Evolutionary conservation across 805 yeast genomes (phyloP).

Genomic region (Cyberlindnera maclurae): DNA sequence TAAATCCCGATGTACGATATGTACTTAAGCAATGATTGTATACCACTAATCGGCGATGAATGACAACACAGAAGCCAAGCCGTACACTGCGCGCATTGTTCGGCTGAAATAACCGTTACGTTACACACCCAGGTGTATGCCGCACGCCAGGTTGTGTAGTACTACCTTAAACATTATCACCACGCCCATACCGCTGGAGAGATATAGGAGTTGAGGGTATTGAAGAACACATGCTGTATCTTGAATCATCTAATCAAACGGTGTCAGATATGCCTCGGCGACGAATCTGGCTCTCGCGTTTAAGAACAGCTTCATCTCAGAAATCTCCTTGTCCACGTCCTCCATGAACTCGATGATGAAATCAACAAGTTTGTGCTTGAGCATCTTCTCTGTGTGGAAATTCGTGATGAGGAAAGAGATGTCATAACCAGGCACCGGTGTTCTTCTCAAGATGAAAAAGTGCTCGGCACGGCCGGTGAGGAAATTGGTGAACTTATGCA

Average conservation of each 20-base stretch:
- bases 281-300: constrained; percentile 97
- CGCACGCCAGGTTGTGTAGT: too few species aligned
- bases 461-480: constrained; percentile 94
- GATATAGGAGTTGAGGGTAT: neutral
- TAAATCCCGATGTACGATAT: too few species aligned
- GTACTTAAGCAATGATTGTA: too few species aligned
- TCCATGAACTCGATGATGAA: constrained; percentile 98
- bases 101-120: too few species aligned
- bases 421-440: constrained; percentile 85
- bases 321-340: constrained; percentile 96
- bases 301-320: constrained; percentile 94
- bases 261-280: constrained; percentile 91
- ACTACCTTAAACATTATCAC: too few species aligned
- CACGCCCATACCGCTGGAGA: too few species aligned
- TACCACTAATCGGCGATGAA: too few species aligned
- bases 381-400: constrained; percentile 91
- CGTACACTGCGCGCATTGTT: too few species aligned
- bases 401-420: constrained; percentile 90
- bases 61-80: too few species aligned
- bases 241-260: constrained; percentile 50
- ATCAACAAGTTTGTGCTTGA: constrained; percentile 91
- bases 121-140: too few species aligned
- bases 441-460: constrained; percentile 85
- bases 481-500: constrained; percentile 90
- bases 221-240: neutral